Percentiles rank a stretch among this genome's conserved stretches.
Conservation (phyloP, 2,329 filamentous ascomycete species). For the Diaporthe eres region DNA sequence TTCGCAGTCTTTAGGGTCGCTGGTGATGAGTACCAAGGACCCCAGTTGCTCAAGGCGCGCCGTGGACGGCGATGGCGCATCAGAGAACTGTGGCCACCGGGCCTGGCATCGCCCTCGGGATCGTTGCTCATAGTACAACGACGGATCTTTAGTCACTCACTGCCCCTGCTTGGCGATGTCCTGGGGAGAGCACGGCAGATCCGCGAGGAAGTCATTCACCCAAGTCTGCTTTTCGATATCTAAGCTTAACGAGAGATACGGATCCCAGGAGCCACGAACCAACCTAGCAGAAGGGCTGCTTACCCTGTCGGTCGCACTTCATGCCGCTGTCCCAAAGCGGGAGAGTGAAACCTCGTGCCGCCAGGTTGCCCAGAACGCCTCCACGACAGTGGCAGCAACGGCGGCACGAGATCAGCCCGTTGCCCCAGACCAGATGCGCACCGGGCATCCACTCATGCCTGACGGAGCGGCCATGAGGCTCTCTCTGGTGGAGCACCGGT, state of each 20-base stretch:
- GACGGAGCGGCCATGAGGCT: not conserved
- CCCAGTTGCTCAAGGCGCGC: too few relatives aligned
- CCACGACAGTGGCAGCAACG: not conserved
- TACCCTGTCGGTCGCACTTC: too few relatives aligned
- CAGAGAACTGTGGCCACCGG: not conserved
- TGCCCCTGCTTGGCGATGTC: not conserved
- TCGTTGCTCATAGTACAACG: not conserved
- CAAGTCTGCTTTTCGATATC: too few relatives aligned
- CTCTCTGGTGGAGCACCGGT: not conserved
- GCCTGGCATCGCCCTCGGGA: too few relatives aligned
- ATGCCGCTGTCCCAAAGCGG: too few relatives aligned
- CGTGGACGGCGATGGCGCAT: not conserved
- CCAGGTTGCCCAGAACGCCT: not conserved
- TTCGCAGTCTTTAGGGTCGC: not conserved
- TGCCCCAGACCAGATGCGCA: not conserved
- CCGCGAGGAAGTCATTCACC: not conserved
- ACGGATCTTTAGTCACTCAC: not conserved
- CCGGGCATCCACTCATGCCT: not conserved
- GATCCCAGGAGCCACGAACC: too few relatives aligned
- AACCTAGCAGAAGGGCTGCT: too few relatives aligned
- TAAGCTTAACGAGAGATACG: too few relatives aligned
- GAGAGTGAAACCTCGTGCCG: too few relatives aligned
- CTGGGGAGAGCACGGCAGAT: not conserved
- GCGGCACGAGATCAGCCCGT: not conserved
- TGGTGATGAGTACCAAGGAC: not conserved